Conservation (phyloP, 306 rosid genomes). For the Dryas alaskensis region DNA sequence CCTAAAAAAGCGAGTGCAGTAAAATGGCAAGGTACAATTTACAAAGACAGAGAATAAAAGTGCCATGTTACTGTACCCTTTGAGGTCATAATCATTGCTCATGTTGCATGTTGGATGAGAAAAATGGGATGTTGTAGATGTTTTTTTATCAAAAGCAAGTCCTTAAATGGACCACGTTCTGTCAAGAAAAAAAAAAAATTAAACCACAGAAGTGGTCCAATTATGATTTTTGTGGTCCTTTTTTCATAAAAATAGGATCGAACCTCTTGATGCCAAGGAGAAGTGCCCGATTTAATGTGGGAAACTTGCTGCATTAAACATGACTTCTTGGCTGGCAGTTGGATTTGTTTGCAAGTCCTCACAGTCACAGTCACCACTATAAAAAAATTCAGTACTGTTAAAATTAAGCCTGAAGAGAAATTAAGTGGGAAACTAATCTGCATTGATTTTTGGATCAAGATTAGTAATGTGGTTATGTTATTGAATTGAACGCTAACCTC, state of each 20-base stretch:
- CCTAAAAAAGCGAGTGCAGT: not conserved
- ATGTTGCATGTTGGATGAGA: constrained; percentile 31
- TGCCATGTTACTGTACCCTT: constrained; percentile 12
- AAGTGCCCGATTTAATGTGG: not conserved
- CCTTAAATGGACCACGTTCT: constrained; percentile 39
- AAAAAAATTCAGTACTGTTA: too few relatives aligned
- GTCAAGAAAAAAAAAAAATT: constrained; percentile 21
- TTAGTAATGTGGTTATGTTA: too few relatives aligned
- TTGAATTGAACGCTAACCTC: too few relatives aligned
- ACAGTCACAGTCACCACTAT: too few relatives aligned
- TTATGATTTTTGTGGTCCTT: constrained; percentile 37
- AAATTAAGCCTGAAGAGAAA: too few relatives aligned
- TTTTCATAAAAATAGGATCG: constrained; percentile 5
- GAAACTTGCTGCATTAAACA: not conserved
- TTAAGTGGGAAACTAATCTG: not conserved
- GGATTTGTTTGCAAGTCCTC: not conserved
- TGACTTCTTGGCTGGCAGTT: not conserved
- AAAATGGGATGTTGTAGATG: constrained; percentile 27
- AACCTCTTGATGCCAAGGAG: not conserved
- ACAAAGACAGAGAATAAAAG: not conserved
- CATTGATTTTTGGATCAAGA: not conserved
- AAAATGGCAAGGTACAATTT: constrained; percentile 4
- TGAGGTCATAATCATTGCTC: constrained; percentile 29
- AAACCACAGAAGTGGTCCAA: constrained; percentile 38
- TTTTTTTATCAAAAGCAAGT: constrained; percentile 23